These are phyloP conservation scores for Tinospora cordifolia DNA, from an alignment of 164 flowering plant genomes.

Conservation along the genomic window DNA sequence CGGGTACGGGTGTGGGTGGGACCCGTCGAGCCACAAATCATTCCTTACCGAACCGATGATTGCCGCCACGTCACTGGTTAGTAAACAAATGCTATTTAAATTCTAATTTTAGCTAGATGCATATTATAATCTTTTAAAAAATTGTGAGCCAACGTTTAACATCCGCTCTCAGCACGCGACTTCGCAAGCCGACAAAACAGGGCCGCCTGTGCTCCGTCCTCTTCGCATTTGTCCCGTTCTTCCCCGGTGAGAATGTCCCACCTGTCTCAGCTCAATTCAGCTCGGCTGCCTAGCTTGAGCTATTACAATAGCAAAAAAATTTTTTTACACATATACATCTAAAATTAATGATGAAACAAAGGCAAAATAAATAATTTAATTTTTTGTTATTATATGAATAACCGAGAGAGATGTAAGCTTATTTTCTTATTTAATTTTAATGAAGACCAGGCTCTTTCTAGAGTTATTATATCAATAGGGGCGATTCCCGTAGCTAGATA, in stretches of 20 bases:
- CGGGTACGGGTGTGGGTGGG: slow-evolving; percentile 13
- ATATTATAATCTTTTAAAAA: slow-evolving; percentile 22
- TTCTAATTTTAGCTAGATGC: too few species aligned
- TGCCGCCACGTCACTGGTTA: slow-evolving; percentile 15
- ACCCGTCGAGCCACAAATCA: slow-evolving; percentile 10
- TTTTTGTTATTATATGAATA: too few species aligned
- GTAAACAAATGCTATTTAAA: slow-evolving; percentile 12
- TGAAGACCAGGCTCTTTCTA: too few species aligned
- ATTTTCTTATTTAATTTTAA: too few species aligned
- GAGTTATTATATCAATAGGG: too few species aligned
- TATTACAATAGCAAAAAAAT: too few species aligned
- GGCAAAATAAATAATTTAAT: too few species aligned
- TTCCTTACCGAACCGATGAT: slow-evolving; percentile 18
- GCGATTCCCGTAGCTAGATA: too few species aligned
- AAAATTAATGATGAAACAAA: too few species aligned
- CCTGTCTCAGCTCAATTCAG: too few species aligned
- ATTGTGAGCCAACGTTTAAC: slow-evolving; percentile 27
- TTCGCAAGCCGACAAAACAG: slow-evolving; percentile 23
- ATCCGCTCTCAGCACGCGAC: slow-evolving; percentile 20
- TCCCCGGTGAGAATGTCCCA: neutral
- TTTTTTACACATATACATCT: too few species aligned
- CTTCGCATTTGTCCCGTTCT: neutral
- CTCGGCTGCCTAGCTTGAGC: neutral
- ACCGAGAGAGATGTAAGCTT: too few species aligned
- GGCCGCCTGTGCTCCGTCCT: slow-evolving; percentile 30